Conservation (phyloP, 2,329 filamentous ascomycete genomes). For the Cladosporium oxysporum region DNA sequence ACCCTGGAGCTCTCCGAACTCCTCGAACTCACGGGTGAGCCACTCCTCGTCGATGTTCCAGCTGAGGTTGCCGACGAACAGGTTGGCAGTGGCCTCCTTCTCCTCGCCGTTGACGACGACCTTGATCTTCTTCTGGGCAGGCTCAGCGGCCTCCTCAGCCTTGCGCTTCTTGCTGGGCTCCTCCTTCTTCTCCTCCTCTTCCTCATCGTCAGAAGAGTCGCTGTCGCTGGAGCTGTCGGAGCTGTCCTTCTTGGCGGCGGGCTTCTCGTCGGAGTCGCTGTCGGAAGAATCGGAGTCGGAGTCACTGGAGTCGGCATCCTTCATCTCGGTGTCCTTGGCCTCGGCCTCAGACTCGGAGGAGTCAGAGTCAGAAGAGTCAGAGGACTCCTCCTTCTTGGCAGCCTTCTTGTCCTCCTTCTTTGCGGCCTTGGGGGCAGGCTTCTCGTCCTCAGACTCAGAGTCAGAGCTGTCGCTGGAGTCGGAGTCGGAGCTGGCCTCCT, state of each 20-base stretch:
- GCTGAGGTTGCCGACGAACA: conserved; percentile 88
- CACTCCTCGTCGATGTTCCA: conserved; percentile 87
- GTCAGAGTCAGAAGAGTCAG: conserved; percentile 29
- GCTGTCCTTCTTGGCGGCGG: conserved; percentile 6
- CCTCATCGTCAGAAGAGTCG: conserved; percentile 31
- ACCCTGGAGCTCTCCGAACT: conserved; percentile 70
- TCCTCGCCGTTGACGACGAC: conserved; percentile 40
- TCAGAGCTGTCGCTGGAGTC: conserved; percentile 22
- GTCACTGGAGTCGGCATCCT: conserved; percentile 24
- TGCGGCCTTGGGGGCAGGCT: conserved; percentile 27
- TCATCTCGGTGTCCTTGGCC: conserved; percentile 20
- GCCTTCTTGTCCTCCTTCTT: conserved; percentile 37
- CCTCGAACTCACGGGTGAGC: conserved; percentile 78
- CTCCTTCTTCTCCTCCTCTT: conserved; percentile 41
- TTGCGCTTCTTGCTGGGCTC: conserved; percentile 66
- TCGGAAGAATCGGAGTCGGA: conserved; percentile 24
- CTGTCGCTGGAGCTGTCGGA: conserved; percentile 6
- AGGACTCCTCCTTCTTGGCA: conserved; percentile 28
- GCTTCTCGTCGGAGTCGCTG: conserved; percentile 25
- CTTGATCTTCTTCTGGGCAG: conserved; percentile 67
- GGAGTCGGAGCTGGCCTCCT: conserved; percentile 34
- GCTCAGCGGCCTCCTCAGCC: conserved; percentile 56
- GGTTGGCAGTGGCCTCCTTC: conserved; percentile 60
- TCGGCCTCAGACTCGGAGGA: conserved; percentile 15
- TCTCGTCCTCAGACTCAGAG: conserved; percentile 23